Evolutionary conservation across 1,284 basidiomycete genomes (phyloP), one percentile per base, ranked within the genome.

Genomic region (Naganishia sp.): DNA sequence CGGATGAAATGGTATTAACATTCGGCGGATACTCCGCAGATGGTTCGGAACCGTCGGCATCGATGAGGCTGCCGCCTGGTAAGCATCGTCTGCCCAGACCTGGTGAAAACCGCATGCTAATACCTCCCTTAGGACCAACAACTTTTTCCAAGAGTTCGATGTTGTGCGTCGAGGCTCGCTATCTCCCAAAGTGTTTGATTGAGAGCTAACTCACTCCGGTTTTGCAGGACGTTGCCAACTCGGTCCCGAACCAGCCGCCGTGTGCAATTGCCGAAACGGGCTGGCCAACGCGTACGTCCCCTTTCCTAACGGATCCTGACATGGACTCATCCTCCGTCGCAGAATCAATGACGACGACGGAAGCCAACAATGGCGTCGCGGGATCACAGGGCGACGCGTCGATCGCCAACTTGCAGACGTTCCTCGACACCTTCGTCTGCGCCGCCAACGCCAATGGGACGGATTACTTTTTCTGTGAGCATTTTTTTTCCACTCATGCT

Each of bases 251-350:
- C 79, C 84, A 86, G 67, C 91, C 92, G 5, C 79, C 81, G 65
- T 87, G 88, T 83, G 92, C 87, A 80, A 92, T 94, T 70, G 92
- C 92, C 11, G 92, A 95, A 82, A 93, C 92, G 25, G 94, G 94
- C 45, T 96, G 94, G 94, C 94, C 94, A 15, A 87, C 90, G 42
- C 88, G 42, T 46, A 63, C 56, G 44, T 57, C 11, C 18, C n/a
- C 44, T 6, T 1, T 18, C 44, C 25, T n/a, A 16, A 15, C 49
- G n/a, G 21, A 48, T 44, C 28, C 56, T 16, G 10, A 43, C n/a
- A 16, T 9, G 28, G 6, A 15, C 50, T 18, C 48, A 5, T 49
- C 3, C 31, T 15, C 25, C 25, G 0, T 16, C 7, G 53, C 16
- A 28, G 44, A 42, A 11, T 44, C 36, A 18, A 46, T 46, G 33